Conservation (phyloP, 805 yeast species). For the Wickerhamiella sorbophila region DNA sequence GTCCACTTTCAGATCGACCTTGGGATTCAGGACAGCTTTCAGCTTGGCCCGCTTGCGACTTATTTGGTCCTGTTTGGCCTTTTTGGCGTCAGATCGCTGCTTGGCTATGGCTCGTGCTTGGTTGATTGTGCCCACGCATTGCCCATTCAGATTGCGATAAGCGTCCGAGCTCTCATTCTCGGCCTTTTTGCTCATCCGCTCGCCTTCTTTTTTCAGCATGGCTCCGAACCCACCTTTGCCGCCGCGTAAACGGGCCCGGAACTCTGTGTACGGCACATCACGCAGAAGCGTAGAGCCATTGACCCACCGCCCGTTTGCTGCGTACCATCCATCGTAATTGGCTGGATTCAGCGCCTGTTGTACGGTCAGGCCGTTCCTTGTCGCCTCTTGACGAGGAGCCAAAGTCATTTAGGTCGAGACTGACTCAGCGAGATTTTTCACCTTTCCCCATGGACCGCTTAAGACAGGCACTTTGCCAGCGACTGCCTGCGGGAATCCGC, state of each 20-base stretch:
- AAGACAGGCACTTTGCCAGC: background rate
- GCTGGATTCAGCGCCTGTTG: background rate
- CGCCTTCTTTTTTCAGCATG: conserved; percentile 30
- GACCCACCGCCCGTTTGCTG: background rate
- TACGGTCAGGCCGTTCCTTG: background rate
- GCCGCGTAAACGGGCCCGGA: conserved; percentile 27
- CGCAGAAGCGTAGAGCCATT: background rate
- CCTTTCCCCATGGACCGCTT: background rate
- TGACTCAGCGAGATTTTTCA: background rate
- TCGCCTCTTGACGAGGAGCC: background rate
- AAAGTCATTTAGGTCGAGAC: background rate
- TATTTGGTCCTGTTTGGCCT: background rate
- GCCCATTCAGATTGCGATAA: conserved; percentile 31
- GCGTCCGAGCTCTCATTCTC: conserved; percentile 19
- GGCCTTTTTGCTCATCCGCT: conserved; percentile 24
- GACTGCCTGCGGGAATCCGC: conserved; percentile 5
- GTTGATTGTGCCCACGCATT: conserved; percentile 26
- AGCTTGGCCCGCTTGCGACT: background rate
- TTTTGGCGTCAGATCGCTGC: conserved; percentile 6
- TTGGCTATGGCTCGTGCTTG: conserved; percentile 28
- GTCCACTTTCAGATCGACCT: background rate
- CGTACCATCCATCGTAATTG: background rate
- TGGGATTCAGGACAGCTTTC: background rate
- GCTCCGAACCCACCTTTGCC: conserved; percentile 43
- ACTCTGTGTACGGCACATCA: background rate